A percentile compares a stretch with the other conserved stretches of the same genome.
Evolutionary conservation across 2,329 filamentous ascomycete genomes (phyloP).

Genomic region (Paecilomyces niveus): DNA sequence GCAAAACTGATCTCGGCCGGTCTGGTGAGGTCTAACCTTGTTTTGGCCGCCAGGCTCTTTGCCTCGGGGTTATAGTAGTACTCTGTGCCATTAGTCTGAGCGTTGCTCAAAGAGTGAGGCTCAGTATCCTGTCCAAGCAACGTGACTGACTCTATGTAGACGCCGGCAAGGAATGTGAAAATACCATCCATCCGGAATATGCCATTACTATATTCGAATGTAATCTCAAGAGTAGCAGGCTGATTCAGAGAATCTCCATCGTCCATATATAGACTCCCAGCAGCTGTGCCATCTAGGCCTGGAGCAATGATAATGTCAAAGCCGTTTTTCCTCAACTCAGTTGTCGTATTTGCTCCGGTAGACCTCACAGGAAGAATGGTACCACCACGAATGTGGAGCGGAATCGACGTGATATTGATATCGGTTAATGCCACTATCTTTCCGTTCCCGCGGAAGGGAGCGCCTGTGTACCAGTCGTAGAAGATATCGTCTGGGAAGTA

Average conservation of each 20-base stretch:
- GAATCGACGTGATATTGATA: slow-evolving; percentile 48
- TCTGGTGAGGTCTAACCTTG: not conserved
- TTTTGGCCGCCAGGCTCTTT: not conserved
- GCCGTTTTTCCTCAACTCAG: slow-evolving; percentile 52
- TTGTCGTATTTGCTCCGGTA: slow-evolving; percentile 52
- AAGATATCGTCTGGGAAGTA: slow-evolving; percentile 54
- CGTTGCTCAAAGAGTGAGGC: not conserved
- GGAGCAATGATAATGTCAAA: slow-evolving; percentile 68
- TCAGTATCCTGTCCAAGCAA: slow-evolving; percentile 20
- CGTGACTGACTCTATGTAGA: slow-evolving; percentile 26
- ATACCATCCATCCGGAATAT: slow-evolving; percentile 23
- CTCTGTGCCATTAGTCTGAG: not conserved
- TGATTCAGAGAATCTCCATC: slow-evolving; percentile 66
- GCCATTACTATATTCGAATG: slow-evolving; percentile 52
- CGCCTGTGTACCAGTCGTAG: slow-evolving; percentile 54
- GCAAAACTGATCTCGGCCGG: not conserved
- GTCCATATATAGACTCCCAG: slow-evolving; percentile 66
- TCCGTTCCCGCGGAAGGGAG: slow-evolving; percentile 40
- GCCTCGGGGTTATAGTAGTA: not conserved
- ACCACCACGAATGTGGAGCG: slow-evolving; percentile 57
- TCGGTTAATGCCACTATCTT: slow-evolving; percentile 36
- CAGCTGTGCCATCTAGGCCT: slow-evolving; percentile 54
- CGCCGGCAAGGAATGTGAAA: slow-evolving; percentile 19
- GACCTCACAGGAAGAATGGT: slow-evolving; percentile 52
- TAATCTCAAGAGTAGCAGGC: slow-evolving; percentile 46